Conservation (phyloP, 2,329 filamentous ascomycete genomes). For the Clathrospora elynae region DNA sequence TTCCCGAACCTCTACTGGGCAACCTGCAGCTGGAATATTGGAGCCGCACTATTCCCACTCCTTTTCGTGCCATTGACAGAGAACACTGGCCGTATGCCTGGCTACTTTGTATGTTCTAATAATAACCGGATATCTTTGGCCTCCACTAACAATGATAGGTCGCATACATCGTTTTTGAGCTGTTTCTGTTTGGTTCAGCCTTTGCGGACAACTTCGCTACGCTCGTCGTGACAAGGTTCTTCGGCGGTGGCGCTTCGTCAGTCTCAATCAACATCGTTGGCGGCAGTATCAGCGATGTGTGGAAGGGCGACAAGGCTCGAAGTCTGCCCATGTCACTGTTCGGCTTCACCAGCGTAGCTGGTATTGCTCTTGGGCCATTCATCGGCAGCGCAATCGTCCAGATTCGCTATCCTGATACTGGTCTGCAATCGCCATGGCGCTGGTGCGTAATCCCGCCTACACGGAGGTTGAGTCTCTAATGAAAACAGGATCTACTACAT, state of each 20-base stretch:
- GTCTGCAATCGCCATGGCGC: slow-evolving; percentile 42
- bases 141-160: slow-evolving; percentile 15
- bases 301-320: slow-evolving; percentile 49
- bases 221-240: slow-evolving; percentile 52
- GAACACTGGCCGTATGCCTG: slow-evolving; percentile 53
- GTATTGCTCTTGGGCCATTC: slow-evolving; percentile 53
- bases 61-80: slow-evolving; percentile 51
- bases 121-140: not conserved
- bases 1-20: slow-evolving; percentile 50
- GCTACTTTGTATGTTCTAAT: slow-evolving; percentile 44
- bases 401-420: slow-evolving; percentile 36
- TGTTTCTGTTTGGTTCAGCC: slow-evolving; percentile 50
- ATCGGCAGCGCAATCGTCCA: slow-evolving; percentile 49
- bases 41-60: slow-evolving; percentile 49
- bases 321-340: slow-evolving; percentile 54
- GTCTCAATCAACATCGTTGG: slow-evolving; percentile 50
- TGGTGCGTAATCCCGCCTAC: no score
- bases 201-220: slow-evolving; percentile 54
- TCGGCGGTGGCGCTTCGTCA: slow-evolving; percentile 52
- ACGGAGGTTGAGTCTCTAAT: no score
- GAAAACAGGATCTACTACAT: slow-evolving; percentile 52
- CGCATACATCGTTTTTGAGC: slow-evolving; percentile 50
- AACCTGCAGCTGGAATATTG: slow-evolving; percentile 49
- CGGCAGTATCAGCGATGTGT: slow-evolving; percentile 40
- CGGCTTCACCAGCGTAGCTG: slow-evolving; percentile 52